Percentiles rank a stretch among this genome's conserved stretches.
phyloP scores from a whole-genome alignment of 2,329 filamentous ascomycete genomes.

The Penicillium aurantiogriseum region DNA sequence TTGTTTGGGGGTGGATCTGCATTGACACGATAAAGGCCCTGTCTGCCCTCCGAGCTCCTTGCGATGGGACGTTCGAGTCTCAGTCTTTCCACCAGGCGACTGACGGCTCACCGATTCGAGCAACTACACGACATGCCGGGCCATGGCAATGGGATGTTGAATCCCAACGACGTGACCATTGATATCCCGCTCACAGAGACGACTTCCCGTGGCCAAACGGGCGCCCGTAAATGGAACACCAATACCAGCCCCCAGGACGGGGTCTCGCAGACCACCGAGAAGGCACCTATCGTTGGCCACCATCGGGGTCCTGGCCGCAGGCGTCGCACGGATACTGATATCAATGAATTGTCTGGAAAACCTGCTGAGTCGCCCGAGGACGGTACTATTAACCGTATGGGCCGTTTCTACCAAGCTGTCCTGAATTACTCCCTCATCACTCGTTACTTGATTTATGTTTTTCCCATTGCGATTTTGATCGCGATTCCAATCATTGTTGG shows the following conservation, averaged over 20 bases:
- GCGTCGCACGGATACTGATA: constrained; percentile 28
- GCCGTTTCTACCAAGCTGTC: constrained; percentile 59
- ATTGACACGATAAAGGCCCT: constrained; percentile 7
- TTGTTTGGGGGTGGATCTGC: constrained; percentile 1
- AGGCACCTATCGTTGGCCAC: constrained; percentile 29
- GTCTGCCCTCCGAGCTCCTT: constrained; percentile 1
- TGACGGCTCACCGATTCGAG: constrained; percentile 48
- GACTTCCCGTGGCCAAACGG: constrained; percentile 48
- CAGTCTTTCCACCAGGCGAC: constrained; percentile 41
- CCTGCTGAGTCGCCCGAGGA: constrained; percentile 47
- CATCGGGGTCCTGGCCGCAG: constrained; percentile 32
- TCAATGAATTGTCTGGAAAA: constrained; percentile 32
- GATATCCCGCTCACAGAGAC: constrained; percentile 62
- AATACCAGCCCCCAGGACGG: constrained; percentile 31
- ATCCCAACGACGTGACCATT: constrained; percentile 55
- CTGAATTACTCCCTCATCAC: constrained; percentile 63
- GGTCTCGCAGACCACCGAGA: constrained; percentile 20
- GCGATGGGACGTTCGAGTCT: constrained; percentile 39
- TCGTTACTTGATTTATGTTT: constrained; percentile 62
- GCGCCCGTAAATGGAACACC: constrained; percentile 41
- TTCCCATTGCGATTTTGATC: constrained; percentile 57
- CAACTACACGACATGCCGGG: constrained; percentile 37
- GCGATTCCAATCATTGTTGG: constrained; percentile 64
- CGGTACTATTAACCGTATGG: constrained; percentile 58
- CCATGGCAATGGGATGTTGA: constrained; percentile 40